Percentiles rank a stretch among this genome's conserved stretches.
phyloP scores from a whole-genome alignment of 345 rosid genomes.

The Orychophragmus violaceus region DNA sequence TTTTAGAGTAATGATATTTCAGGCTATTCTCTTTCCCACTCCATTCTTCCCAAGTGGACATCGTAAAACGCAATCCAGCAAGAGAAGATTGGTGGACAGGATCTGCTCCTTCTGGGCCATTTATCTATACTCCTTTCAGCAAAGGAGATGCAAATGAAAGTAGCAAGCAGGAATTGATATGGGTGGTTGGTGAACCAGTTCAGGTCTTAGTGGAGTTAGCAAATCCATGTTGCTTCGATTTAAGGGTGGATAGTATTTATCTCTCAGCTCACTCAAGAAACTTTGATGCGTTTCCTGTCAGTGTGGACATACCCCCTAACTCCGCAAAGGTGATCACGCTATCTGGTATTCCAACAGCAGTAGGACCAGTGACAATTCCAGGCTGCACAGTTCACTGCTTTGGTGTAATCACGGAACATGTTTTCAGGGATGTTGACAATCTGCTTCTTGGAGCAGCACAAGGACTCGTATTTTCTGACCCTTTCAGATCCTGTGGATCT shows the following conservation, averaged over 20 bases:
- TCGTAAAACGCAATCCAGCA: constrained; percentile 74
- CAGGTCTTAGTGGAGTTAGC: constrained; percentile 98
- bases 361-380: constrained; percentile 69
- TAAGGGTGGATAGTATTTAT: constrained; percentile 90
- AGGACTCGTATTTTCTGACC: constrained; percentile 98
- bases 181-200: constrained; percentile 97
- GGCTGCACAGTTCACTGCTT: constrained; percentile 95
- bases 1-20: constrained; percentile 18
- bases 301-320: constrained; percentile 84
- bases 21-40: constrained; percentile 88
- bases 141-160: constrained; percentile 73
- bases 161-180: constrained; percentile 76
- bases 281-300: constrained; percentile 90
- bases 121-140: constrained; percentile 97
- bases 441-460: constrained; percentile 96
- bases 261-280: constrained; percentile 81
- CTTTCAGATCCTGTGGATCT: constrained; percentile 94
- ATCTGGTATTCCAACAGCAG: constrained; percentile 90
- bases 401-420: constrained; percentile 94
- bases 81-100: constrained; percentile 99
- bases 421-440: constrained; percentile 88
- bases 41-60: constrained; percentile 73
- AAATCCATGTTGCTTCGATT: constrained; percentile 92
- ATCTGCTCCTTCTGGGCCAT: constrained; percentile 96
- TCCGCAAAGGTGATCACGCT: constrained; percentile 93